Evolutionary conservation across 108 stramenopile genomes (phyloP), one percentile per base, ranked within the genome.

Genomic region (Nitzschia sp.): DNA sequence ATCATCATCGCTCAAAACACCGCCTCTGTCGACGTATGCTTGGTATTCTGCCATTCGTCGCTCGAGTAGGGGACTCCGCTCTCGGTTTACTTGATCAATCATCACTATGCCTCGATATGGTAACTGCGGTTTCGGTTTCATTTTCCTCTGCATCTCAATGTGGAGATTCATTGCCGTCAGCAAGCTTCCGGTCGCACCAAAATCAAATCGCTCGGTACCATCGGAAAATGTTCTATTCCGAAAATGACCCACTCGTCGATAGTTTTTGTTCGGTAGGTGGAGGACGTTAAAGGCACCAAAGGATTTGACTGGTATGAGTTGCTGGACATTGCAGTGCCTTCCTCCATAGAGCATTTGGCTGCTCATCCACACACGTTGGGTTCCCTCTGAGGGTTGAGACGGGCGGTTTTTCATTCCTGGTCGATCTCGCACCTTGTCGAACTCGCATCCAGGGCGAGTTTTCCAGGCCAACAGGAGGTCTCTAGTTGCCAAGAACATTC

Each of bases 251-350:
- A 94, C 88, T 29, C 93, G 72, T 26, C 93, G 82, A 70, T 94
- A 94, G 75, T 94, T 94, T 59, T 94, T 94, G 71, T 94, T 94
- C 42, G 93, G 93, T 19, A 94, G 63, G 75, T 94, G 93, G 53
- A 86, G 70, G 9, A 91, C 87, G 11, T 85, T 91, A 26, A 94
- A 64, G 26, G 86, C 76, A 30, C 93, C 93, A 76, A 94, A 94
- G 31, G 75, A 68, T 21, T 90, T 78, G 42, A 83, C 70, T 2
- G 92, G 92, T 29, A 82, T 25, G 21, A 51, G 49, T 19, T 51
- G 21, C 48, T 78, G 85, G 3, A 94, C 87, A 32, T 58, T 55
- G 59, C 93, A 94, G 65, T 94, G 90, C 30, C 71, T 59, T 31
- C 46, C 42, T 46, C 87, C 88, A 51, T 90, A 89, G 23, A 94